Percentiles rank a stretch among this genome's conserved stretches.
Conservation (phyloP, 1,139 yeast genomes). For the Ogataea hybrid region DNA sequence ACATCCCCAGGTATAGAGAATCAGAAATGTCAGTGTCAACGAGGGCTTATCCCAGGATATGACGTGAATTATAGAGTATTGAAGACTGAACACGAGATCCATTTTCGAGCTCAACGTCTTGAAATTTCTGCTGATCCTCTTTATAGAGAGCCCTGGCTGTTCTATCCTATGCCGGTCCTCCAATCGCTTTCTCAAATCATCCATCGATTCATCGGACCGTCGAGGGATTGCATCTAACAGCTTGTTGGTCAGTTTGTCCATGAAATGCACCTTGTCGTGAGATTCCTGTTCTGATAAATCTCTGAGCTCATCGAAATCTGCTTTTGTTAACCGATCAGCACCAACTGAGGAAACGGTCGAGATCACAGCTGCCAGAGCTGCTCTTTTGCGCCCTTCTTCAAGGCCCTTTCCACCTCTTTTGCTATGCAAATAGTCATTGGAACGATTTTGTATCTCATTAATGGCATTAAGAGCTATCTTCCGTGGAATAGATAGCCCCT, state of each 20-base stretch:
- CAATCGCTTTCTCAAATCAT: constrained; percentile 42
- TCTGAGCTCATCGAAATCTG: constrained; percentile 7
- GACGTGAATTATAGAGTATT: constrained; percentile 53
- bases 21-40: constrained; percentile 50
- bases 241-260: constrained; percentile 56
- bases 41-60: constrained; percentile 65
- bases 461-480: constrained; percentile 20
- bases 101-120: constrained; percentile 51
- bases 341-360: constrained; percentile 57
- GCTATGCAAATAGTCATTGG: constrained; percentile 21
- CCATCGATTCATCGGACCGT: constrained; percentile 36
- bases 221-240: constrained; percentile 46
- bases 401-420: constrained; percentile 13
- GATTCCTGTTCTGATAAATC: constrained; percentile 6
- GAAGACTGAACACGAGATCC: constrained; percentile 52
- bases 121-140: constrained; percentile 48
- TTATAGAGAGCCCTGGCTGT: constrained; percentile 50
- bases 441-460: constrained; percentile 18
- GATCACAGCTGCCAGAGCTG: constrained; percentile 57
- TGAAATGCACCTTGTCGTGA: constrained; percentile 42
- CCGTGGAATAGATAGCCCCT: constrained; percentile 13
- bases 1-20: constrained; percentile 57
- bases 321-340: constrained; percentile 37
- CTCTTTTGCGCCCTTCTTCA: constrained; percentile 40
- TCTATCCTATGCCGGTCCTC: constrained; percentile 44